Conservation (phyloP, 202 grass and related monocot genomes). For the Bolboschoenoplectus hybrid region DNA sequence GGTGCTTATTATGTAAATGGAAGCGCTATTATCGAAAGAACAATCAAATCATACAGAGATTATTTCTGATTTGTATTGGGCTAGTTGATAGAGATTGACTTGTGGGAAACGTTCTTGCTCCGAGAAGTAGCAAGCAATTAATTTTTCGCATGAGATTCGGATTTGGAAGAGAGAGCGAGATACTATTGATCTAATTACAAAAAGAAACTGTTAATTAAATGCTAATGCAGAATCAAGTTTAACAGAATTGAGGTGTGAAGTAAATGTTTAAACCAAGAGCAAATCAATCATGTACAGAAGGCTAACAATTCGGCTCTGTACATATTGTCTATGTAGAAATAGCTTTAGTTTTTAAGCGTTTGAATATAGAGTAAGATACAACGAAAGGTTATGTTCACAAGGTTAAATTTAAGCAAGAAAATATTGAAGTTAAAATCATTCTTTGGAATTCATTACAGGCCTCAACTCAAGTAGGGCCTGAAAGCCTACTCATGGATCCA, state of each 20-base stretch:
- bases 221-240: not conserved
- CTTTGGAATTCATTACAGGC: too few relatives aligned
- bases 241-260: not conserved
- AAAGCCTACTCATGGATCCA: not conserved
- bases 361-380: too few relatives aligned
- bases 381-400: too few relatives aligned
- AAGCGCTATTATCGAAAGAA: constrained; percentile 24
- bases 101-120: constrained; percentile 18
- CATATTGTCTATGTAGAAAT: too few relatives aligned
- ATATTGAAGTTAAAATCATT: too few relatives aligned
- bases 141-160: constrained; percentile 22
- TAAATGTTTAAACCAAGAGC: too few relatives aligned
- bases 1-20: not conserved
- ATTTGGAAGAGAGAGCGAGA: constrained; percentile 22
- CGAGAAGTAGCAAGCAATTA: constrained; percentile 31
- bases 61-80: constrained; percentile 24
- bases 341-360: too few relatives aligned
- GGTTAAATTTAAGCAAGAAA: too few relatives aligned
- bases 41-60: constrained; percentile 38
- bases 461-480: not conserved
- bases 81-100: not conserved
- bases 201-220: constrained; percentile 17
- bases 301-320: too few relatives aligned
- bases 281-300: too few relatives aligned
- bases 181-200: constrained; percentile 8